These are phyloP conservation scores for Loxodes magnus DNA, from an alignment of 73 alveolate species.

Conservation along the genomic window DNA sequence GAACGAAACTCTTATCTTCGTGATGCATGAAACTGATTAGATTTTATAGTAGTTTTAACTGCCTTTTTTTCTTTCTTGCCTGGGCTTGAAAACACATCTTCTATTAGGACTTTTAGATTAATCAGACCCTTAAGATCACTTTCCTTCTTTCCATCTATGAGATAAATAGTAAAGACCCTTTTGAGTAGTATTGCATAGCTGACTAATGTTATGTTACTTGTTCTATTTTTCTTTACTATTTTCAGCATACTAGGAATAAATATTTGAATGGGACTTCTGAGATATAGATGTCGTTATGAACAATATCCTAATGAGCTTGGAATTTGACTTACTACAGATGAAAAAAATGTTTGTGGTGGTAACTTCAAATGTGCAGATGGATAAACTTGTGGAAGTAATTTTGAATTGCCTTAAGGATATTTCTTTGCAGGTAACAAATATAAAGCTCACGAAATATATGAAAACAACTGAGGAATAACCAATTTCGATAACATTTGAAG, in stretches of 20 bases:
- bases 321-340: conserved; percentile 10
- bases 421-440: no score
- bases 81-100: conserved; percentile 26
- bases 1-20: conserved; percentile 1
- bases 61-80: conserved; percentile 2
- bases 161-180: conserved; percentile 77
- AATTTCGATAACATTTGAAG: no score
- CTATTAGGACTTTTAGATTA: conserved; percentile 88
- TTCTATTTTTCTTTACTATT: conserved; percentile 70
- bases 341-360: conserved; percentile 13
- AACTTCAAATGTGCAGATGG: background rate
- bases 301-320: conserved; percentile 16
- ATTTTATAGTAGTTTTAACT: no score
- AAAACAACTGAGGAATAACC: no score
- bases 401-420: no score
- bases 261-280: conserved; percentile 74
- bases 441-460: no score
- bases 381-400: no score
- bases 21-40: no score
- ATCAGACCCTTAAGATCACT: conserved; percentile 90
- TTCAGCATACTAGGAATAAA: conserved; percentile 91
- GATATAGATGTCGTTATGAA: conserved; percentile 53
- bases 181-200: conserved; percentile 72
- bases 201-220: conserved; percentile 71
- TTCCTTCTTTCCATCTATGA: conserved; percentile 78